phyloP scores from a whole-genome alignment of 805 yeast species.

The Helenozyma baotianmanensis region DNA sequence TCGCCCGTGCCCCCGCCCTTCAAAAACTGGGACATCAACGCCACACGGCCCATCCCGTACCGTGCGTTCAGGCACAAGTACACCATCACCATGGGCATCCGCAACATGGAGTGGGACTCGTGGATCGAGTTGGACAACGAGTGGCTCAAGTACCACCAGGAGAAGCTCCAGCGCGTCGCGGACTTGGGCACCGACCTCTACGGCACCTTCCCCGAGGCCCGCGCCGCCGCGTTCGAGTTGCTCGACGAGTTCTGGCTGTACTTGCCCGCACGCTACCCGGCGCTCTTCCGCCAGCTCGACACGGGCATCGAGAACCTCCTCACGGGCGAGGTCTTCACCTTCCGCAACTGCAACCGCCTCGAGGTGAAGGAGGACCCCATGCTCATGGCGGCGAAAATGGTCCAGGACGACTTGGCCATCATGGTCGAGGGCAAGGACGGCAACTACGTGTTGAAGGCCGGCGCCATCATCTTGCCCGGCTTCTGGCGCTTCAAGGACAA shows the following conservation, averaged over 20 bases:
- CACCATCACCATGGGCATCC: constrained; percentile 64
- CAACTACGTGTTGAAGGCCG: constrained; percentile 52
- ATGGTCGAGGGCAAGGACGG: constrained; percentile 60
- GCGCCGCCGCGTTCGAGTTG: constrained; percentile 52
- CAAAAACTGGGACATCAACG: constrained; percentile 44
- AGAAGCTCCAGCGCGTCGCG: constrained; percentile 46
- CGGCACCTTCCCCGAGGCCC: constrained; percentile 49
- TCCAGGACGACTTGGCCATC: constrained; percentile 66
- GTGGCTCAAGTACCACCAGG: constrained; percentile 52
- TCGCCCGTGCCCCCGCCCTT: constrained; percentile 48
- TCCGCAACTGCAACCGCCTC: constrained; percentile 12
- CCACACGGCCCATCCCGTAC: constrained; percentile 56
- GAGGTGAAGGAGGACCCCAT: constrained; percentile 46
- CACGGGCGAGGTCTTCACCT: constrained; percentile 49
- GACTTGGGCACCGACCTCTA: constrained; percentile 44
- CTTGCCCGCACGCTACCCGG: constrained; percentile 57
- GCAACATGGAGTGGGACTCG: constrained; percentile 53
- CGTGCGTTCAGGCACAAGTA: constrained; percentile 65
- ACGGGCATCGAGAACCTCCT: constrained; percentile 47
- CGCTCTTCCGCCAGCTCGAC: constrained; percentile 41
- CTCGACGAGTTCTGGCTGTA: constrained; percentile 48
- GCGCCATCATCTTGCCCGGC: constrained; percentile 61
- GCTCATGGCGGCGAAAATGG: constrained; percentile 51
- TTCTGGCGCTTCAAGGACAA: constrained; percentile 68
- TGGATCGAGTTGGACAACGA: constrained; percentile 71